Evolutionary conservation across 108 stramenopile species (phyloP).

Genomic region (Cylindrotheca closterium): DNA sequence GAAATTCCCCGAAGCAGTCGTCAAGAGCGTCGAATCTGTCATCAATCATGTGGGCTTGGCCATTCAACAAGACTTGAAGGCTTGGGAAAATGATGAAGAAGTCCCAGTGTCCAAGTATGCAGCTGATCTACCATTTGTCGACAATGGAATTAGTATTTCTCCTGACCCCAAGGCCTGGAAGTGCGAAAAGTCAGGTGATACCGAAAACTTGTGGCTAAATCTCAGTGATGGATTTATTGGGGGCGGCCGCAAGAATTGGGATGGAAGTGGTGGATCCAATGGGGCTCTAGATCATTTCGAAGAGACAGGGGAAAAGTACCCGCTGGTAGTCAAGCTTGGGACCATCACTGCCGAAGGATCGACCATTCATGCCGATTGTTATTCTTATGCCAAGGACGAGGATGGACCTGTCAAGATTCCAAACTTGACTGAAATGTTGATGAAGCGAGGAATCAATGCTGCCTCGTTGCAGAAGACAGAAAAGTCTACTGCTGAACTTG

Average conservation of each 20-base stretch:
- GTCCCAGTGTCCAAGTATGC: constrained; percentile 74
- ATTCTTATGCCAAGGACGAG: constrained; percentile 97
- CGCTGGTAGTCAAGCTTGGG: constrained; percentile 97
- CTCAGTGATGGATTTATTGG: constrained; percentile 95
- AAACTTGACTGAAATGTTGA: constrained; percentile 89
- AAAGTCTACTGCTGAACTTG: constrained; percentile 95
- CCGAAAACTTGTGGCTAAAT: constrained; percentile 98
- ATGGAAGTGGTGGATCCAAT: constrained; percentile 93
- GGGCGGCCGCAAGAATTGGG: constrained; percentile 97
- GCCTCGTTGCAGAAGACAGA: constrained; percentile 91
- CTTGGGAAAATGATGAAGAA: constrained; percentile 80
- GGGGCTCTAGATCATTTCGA: constrained; percentile 95
- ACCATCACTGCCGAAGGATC: constrained; percentile 91
- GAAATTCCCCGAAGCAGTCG: constrained; percentile 65
- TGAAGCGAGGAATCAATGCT: constrained; percentile 88
- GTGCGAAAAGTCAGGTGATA: constrained; percentile 70
- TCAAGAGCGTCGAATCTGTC: constrained; percentile 73
- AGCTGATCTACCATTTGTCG: constrained; percentile 64
- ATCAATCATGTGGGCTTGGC: constrained; percentile 87
- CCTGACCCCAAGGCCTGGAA: constrained; percentile 75
- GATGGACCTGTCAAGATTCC: constrained; percentile 97
- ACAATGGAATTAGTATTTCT: constrained; percentile 73
- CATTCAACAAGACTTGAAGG: constrained; percentile 69
- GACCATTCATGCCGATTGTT: constrained; percentile 89
- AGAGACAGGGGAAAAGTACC: constrained; percentile 88